These are phyloP conservation scores for Microbotryum scabiosae DNA, from an alignment of 1,284 basidiomycete genomes.

Conservation along the genomic window DNA sequence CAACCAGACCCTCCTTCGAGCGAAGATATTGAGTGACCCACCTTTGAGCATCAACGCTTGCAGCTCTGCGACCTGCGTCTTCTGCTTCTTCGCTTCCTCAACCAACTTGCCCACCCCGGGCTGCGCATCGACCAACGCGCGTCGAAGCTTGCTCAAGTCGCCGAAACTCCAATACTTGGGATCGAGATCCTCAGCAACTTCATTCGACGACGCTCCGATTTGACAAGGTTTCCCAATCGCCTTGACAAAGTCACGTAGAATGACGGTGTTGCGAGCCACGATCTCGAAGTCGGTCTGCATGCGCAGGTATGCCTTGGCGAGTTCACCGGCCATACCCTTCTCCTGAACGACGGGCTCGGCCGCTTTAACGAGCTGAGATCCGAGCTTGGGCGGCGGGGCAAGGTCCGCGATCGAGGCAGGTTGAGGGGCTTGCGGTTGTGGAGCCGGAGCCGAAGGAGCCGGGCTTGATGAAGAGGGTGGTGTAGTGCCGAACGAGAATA, in stretches of 20 bases:
- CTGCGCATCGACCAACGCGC: constrained; percentile 34
- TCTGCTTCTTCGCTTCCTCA: constrained; percentile 35
- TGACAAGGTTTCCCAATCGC: constrained; percentile 18
- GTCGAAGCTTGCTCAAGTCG: constrained; percentile 36
- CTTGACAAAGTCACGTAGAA: constrained; percentile 20
- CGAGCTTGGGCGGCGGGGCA: constrained; percentile 16
- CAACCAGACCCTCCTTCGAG: background rate
- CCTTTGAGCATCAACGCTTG: constrained; percentile 45
- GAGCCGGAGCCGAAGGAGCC: background rate
- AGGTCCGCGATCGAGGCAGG: too few relatives aligned
- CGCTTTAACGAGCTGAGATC: constrained; percentile 4
- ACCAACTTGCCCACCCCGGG: constrained; percentile 35
- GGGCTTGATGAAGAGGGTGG: constrained; percentile 8
- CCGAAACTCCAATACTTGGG: constrained; percentile 39
- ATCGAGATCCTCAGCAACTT: constrained; percentile 20
- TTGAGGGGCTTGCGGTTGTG: background rate
- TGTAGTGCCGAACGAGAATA: constrained; percentile 6
- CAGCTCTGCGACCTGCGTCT: constrained; percentile 42
- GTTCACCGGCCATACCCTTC: constrained; percentile 35
- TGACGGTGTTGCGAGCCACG: constrained; percentile 30
- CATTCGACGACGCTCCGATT: background rate
- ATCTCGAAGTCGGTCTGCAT: constrained; percentile 41
- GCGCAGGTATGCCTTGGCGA: constrained; percentile 38
- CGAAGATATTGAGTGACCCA: constrained; percentile 29
- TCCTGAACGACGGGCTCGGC: constrained; percentile 30